Conservation (phyloP, 163 green algal species). For the Trebouxia gelatinosa region DNA sequence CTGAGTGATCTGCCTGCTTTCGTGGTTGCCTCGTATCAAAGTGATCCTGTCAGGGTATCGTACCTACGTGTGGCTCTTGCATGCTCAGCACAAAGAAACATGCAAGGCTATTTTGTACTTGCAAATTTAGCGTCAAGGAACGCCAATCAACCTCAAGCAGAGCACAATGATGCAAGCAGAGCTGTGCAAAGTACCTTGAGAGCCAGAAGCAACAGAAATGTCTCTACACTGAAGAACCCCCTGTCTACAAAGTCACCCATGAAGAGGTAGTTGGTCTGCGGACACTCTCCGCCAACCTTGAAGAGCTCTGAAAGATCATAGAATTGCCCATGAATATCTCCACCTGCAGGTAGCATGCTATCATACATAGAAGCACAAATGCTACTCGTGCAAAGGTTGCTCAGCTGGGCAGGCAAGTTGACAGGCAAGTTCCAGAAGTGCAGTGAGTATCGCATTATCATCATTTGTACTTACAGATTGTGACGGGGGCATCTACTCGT, state of each 20-base stretch:
- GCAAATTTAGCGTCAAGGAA: neutral
- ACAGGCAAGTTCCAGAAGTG: too few relatives aligned
- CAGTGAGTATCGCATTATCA: neutral
- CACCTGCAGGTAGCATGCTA: too few relatives aligned
- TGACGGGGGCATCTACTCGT: constrained; percentile 93
- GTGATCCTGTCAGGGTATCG: constrained; percentile 90
- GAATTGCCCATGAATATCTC: constrained; percentile 99
- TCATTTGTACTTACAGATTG: constrained; percentile 68
- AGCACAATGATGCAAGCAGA: neutral
- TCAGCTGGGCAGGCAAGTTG: too few relatives aligned
- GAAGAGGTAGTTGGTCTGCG: constrained; percentile 98
- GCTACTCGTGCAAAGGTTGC: too few relatives aligned
- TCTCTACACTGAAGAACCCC: constrained; percentile 94
- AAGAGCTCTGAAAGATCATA: constrained; percentile 98
- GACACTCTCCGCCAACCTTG: constrained; percentile 92
- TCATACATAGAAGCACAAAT: too few relatives aligned
- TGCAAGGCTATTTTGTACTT: too few relatives aligned
- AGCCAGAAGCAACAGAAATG: constrained; percentile 93
- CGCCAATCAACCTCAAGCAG: neutral
- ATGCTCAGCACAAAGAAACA: too few relatives aligned
- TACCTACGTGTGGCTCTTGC: too few relatives aligned
- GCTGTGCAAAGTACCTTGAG: constrained; percentile 80
- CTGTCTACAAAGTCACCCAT: constrained; percentile 99
- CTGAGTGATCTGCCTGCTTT: constrained; percentile 98
- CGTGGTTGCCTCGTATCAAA: constrained; percentile 98